phyloP scores from a whole-genome alignment of 345 rosid genomes.

The Hirschfeldia incana region DNA sequence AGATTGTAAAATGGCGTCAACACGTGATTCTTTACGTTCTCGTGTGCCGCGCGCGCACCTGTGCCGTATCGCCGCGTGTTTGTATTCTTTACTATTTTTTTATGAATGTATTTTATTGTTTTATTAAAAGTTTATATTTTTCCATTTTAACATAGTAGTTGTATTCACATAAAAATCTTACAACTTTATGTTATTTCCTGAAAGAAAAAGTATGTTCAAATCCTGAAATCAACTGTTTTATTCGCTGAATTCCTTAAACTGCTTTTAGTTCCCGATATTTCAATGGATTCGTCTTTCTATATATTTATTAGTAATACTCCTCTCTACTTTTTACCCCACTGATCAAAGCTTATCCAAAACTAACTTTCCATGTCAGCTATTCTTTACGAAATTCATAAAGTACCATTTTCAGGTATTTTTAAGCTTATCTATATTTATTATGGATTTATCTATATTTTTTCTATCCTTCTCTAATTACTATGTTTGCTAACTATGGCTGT shows the following conservation, averaged over 20 bases:
- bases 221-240: too few relatives aligned
- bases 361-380: not conserved
- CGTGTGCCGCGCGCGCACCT: constrained; percentile 19
- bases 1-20: not conserved
- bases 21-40: constrained; percentile 20
- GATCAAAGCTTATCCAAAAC: constrained; percentile 21
- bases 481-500: too few relatives aligned
- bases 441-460: not conserved
- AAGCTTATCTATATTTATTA: not conserved
- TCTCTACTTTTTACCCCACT: not conserved
- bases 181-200: too few relatives aligned
- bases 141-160: too few relatives aligned
- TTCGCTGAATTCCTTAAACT: not conserved
- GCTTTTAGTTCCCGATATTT: not conserved
- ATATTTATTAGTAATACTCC: not conserved
- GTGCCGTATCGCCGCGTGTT: constrained; percentile 3
- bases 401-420: not conserved
- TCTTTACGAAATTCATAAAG: not conserved
- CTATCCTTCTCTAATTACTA: not conserved
- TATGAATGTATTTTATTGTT: not conserved
- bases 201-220: too few relatives aligned
- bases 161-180: too few relatives aligned
- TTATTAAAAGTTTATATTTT: too few relatives aligned
- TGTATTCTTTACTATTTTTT: not conserved
- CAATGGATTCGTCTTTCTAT: not conserved